Base-by-base conservation (phyloP, 1,139 yeast genomes). In the Diutina neorugosa region DNA sequence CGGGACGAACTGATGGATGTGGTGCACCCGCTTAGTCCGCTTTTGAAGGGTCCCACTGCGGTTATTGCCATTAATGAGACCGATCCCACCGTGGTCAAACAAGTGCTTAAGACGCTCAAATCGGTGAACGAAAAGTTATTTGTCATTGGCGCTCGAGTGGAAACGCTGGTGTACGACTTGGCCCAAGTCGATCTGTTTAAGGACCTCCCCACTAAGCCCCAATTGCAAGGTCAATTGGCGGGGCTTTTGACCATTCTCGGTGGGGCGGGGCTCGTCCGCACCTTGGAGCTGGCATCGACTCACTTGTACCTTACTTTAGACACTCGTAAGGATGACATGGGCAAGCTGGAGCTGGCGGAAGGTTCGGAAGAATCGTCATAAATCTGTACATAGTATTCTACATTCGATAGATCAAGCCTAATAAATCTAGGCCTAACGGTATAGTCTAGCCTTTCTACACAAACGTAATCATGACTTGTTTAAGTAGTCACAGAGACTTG, bases 241-340 rank as follows among this genome's bases (percentile, higher is more conserved):
- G 96, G 96, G n/a, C 75, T 89, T 56, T 80, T 91, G 65, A 84
- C 91, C 16, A 71, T 86, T 55, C 76, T 87, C 58, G 88, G 96
- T 56, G 98, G 97, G 63, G 94, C 90, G 49, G 95, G 96, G 2
- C 76, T 91, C 65, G 95, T 87, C 6, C 80, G 80, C 68, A 87
- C 96, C 27, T 76, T 91, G 66, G 85, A 86, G 68, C 69, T 86
- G 31, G 74, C 88, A 19, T 71, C 86, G 34, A 81, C 81, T 59
- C 69, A 73, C 56, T 77, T 91, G 60, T 87, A 87, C 62, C 73
- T 90, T 66, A 86, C 95, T 7, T 69, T 90, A 68, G 82, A 83
- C 56, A 25, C 50, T 12, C 27, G 50, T 14, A 27, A 25, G 40
- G 18, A 25, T 14, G 50, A 46, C 27, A n/a, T 46, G 50, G 50